A percentile compares a stretch with the other conserved stretches of the same genome.
phyloP scores from a whole-genome alignment of 441 rosid genomes.

The Macaranga tanarius region DNA sequence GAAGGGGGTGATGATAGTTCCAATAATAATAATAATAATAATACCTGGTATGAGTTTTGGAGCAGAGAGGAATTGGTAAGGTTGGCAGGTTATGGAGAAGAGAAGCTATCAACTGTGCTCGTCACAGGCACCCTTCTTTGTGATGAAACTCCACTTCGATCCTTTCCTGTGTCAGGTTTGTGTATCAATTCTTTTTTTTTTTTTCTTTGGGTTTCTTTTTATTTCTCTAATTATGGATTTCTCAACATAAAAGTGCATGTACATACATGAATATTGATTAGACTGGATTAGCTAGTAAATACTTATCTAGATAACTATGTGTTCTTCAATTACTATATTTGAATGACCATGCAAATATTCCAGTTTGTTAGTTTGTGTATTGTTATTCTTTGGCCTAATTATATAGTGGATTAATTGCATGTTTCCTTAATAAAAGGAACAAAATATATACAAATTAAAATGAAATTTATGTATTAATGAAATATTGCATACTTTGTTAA shows the following conservation, averaged over 20 bases:
- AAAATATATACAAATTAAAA: too few species aligned
- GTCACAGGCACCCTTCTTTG: slow-evolving; percentile 70
- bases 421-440: too few species aligned
- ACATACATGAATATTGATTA: background rate
- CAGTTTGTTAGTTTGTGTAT: too few species aligned
- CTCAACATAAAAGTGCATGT: background rate
- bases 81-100: slow-evolving; percentile 89
- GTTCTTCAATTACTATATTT: too few species aligned
- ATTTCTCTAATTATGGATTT: background rate
- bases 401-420: too few species aligned
- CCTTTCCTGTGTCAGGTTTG: slow-evolving; percentile 74
- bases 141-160: slow-evolving; percentile 32
- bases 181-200: background rate
- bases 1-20: background rate
- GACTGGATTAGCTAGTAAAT: background rate
- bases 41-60: slow-evolving; percentile 24
- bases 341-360: too few species aligned
- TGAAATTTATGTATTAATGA: too few species aligned
- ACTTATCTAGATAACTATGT: too few species aligned
- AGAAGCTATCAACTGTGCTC: slow-evolving; percentile 78
- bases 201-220: background rate
- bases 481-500: too few species aligned
- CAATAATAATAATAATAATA: background rate
- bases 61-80: slow-evolving; percentile 72
- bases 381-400: too few species aligned